Base-by-base conservation (phyloP, 2,329 filamentous ascomycete genomes). In the Xylariaceae sp. region DNA sequence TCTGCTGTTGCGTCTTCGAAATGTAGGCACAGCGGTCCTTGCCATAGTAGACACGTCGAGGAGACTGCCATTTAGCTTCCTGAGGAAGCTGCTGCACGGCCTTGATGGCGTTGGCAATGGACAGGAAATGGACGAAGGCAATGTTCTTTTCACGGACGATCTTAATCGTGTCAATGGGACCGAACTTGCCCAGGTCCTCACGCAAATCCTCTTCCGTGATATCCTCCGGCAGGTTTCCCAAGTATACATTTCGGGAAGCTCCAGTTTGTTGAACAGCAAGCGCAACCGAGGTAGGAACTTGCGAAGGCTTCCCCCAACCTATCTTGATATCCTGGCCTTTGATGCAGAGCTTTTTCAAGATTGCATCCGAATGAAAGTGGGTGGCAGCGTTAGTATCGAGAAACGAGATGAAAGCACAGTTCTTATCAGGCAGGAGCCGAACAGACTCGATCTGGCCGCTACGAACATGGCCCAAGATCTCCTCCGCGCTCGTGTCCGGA, bases 401-500 rank as follows among this genome's bases (percentile, higher is more conserved):
- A 71, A 98, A 98, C 6, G 92, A 98, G 61, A 98, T 97, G 73
- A 98, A 98, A 42, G 92, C 92, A 60, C 92, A 98, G 74, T 97
- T 98, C 86, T 97, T 98, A 68, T 98, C 92, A 16, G 90, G 88
- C 39, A 98, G 74, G 50, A 98, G 76, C 54, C 92, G 85, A 37
- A 98, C 92, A n/a, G 92, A 97, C 70, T 98, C 92, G 56, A 98
- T 97, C 62, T 97, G 92, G 16, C 92, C 92, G 64, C 92, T 97
- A 49, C 92, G 81, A 44, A 98, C 92, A 59, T 98, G 92, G 49
- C 89, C 85, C 40, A 98, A 71, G 49, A 98, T 95, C 68, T 98
- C 92, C 68, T 98, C 92, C 7, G 92, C 90, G 34, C 86, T 83
- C 6, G 92, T 98, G 68, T 98, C 92, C 17, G 89, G 86, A n/a